Base-by-base conservation (phyloP, 352 stramenopile genomes). In the Phytophthora podocarpi region DNA sequence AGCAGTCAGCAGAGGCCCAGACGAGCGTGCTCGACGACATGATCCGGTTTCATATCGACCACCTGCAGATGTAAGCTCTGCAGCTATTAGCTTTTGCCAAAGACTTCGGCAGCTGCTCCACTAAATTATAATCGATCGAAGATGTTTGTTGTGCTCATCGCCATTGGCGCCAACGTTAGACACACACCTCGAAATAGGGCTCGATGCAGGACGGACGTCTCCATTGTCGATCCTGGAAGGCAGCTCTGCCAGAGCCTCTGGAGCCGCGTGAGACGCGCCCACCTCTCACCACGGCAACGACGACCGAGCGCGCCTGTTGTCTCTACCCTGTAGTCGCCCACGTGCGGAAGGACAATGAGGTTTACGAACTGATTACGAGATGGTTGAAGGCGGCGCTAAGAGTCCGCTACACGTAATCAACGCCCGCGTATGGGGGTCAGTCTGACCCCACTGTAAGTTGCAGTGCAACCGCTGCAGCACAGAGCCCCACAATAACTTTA, bases 11-110 rank as follows among this genome's bases (percentile, higher is more conserved):
- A 21, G 13, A 8, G 7, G 21, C 21, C 4, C 42, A 53, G 18
- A 28, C 55, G 12, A 80, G 64, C 45, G 58, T 80, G 5, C 59
- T 80, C 10, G 71, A 80, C 64, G 71, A 80, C 47, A 80, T 80
- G 67, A 76, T 80, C 48, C 67, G 64, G 26, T 80, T 80, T 49
- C 71, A 80, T 51, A 72, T 80, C 16, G 59, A 68, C 27, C 36
- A 75, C 34, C 48, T 76, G 35, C 36, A 64, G 45, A 71, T 58
- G 48, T 48, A 39, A 34, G 5, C 10, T 5, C 42, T 35, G 27
- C 16, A 42, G 40, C 31, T 66, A 59, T 48, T 54, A 54, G 21
- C 12, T 37, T 48, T 41, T 48, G 34, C 53, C 34, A 18, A 32
- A 6, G 21, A 40, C 21, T 55, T 35, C 16, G 23, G 48, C 27